Evolutionary conservation across 306 rosid species (phyloP), one percentile per base, ranked within the genome.

Genomic region (Quillaja saponaria): DNA sequence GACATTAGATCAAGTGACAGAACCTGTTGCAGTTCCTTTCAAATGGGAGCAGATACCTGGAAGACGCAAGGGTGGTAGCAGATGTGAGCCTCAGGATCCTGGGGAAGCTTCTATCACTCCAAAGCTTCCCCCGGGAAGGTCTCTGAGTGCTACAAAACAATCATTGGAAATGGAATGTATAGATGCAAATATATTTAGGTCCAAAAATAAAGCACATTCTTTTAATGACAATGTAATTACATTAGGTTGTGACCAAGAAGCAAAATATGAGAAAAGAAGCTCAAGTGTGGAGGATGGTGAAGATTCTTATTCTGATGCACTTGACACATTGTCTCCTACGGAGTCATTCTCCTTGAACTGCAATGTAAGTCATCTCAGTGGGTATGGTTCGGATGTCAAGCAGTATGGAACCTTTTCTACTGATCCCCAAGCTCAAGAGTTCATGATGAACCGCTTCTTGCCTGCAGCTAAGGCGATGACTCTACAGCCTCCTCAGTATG

Each of bases 391-490:
- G 14, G 76, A 69, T 40, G 46, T 52, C 19, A 78, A 75, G 46
- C 88, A 78, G 18, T 86, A 67, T 6, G 85, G 83, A 58, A 63
- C 81, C 33, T 85, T 83, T 58, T 76, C 76, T 12, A 65, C 73
- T 0, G 99, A 92, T 80, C 79, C 84, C 33, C 85, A 87, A 72
- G 81, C 85, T 62, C 76, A 79, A 49, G 99, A 89, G 55, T 89
- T 88, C 81, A 87, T 92, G 99, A 85, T 92, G 97, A 80, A 62
- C 49, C 87, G 99, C 47, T 92, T 89, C 84, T 76, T 92, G 61
- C 99, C 99, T 12, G 99, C 97, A 11, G 99, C 99, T 34, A 89
- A 80, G 80, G 99, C 99, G 25, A 89, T 92, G 95, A 78, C 90
- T 16, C 33, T 92, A 35, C 85, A 84, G 70, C 71, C 90, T 62